Conservation (phyloP, 75 land plant species). For the Chamaecyparis obtusa region DNA sequence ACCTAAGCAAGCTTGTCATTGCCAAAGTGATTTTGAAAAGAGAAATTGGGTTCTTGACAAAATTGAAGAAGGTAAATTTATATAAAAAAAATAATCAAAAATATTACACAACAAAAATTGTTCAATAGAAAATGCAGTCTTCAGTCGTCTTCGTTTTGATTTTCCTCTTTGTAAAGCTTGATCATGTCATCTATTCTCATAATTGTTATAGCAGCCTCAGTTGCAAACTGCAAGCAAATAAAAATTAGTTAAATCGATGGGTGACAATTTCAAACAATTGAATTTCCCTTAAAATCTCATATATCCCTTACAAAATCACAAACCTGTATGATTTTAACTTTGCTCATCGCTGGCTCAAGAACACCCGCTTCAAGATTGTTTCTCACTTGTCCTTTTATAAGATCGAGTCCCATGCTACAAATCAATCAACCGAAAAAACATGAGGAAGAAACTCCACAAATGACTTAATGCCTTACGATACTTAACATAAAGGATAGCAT, state of each 20-base stretch:
- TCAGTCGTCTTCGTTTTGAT: slow-evolving; percentile 47
- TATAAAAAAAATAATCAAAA: too few relatives aligned
- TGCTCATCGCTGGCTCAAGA: slow-evolving; percentile 96
- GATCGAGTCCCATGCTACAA: slow-evolving; percentile 89
- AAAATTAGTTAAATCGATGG: not conserved
- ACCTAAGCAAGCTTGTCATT: too few relatives aligned
- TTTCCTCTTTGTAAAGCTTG: slow-evolving; percentile 82
- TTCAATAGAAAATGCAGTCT: not conserved
- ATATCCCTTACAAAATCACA: not conserved
- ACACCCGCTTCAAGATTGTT: slow-evolving; percentile 94
- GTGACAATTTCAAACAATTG: not conserved
- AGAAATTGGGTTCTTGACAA: too few relatives aligned
- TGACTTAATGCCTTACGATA: not conserved
- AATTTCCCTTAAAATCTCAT: not conserved
- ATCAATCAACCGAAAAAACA: slow-evolving; percentile 1
- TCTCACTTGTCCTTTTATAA: slow-evolving; percentile 68
- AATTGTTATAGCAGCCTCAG: slow-evolving; percentile 93
- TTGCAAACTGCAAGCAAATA: slow-evolving; percentile 60
- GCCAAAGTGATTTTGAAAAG: too few relatives aligned
- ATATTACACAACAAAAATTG: too few relatives aligned
- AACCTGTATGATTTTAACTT: slow-evolving; percentile 88
- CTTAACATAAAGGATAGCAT: not conserved
- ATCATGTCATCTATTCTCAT: slow-evolving; percentile 95
- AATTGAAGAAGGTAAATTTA: too few relatives aligned
- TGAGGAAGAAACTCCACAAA: not conserved